Evolutionary conservation across 2,329 filamentous ascomycete species (phyloP).

Genomic region (Fonsecaea monophora): DNA sequence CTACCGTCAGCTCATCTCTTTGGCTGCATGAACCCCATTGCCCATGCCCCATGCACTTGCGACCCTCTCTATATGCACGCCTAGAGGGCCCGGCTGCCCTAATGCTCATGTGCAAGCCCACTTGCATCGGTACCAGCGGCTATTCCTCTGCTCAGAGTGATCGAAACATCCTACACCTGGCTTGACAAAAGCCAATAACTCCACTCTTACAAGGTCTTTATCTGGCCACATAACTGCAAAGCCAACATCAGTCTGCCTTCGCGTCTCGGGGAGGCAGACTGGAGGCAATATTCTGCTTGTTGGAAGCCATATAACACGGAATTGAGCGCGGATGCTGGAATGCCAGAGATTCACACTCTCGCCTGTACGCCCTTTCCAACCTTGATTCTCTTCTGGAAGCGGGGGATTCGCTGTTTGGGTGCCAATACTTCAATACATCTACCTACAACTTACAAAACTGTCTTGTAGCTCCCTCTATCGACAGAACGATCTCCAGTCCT

Average conservation of each 20-base stretch:
- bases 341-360: slow-evolving; percentile 16
- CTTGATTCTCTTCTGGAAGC: background rate
- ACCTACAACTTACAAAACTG: background rate
- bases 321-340: slow-evolving; percentile 50
- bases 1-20: slow-evolving; percentile 12
- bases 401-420: background rate
- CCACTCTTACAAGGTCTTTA: slow-evolving; percentile 19
- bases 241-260: slow-evolving; percentile 34
- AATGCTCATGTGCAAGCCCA: slow-evolving; percentile 30
- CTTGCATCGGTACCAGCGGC: slow-evolving; percentile 33
- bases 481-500: slow-evolving; percentile 37
- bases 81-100: slow-evolving; percentile 16
- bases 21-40: slow-evolving; percentile 19
- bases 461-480: background rate
- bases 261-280: slow-evolving; percentile 27
- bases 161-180: slow-evolving; percentile 16
- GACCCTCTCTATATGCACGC: slow-evolving; percentile 18
- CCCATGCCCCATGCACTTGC: slow-evolving; percentile 11
- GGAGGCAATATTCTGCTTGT: slow-evolving; percentile 39
- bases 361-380: background rate
- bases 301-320: slow-evolving; percentile 57
- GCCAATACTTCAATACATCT: background rate
- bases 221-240: slow-evolving; percentile 27
- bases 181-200: slow-evolving; percentile 24
- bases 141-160: slow-evolving; percentile 31